Base-by-base conservation (phyloP, 768 basidiomycete genomes). In the Cyclocybe aegerita region DNA sequence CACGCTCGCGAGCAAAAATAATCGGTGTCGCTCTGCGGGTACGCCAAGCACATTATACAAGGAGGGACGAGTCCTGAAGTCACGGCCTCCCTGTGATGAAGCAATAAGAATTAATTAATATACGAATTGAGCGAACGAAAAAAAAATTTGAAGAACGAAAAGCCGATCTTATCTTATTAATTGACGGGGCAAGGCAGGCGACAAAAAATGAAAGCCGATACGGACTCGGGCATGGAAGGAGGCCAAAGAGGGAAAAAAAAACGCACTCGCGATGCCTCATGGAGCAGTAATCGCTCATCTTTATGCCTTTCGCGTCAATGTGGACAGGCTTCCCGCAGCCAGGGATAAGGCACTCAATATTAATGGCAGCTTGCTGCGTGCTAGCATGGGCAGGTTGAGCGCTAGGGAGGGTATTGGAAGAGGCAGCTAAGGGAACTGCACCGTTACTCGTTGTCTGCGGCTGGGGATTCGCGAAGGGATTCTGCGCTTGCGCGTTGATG, bases 11-110 rank as follows among this genome's bases (percentile, higher is more conserved):
- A 73, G 57, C 85, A 86, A 62, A 86, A 86, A 62, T 85, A 83
- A 67, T 86, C 83, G 4, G 62, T 69, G 35, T 73, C 73, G 49
- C 78, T 76, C 62, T 86, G 84, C 15, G 85, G 85, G 52, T 78
- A 68, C 37, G 67, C 70, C 58, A 82, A 65, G 58, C 85, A 87
- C 81, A 86, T 80, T 58, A 87, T 84, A 55, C 85, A 86, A 8
- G 79, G 74, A 10, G 70, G 60, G 32, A 69, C 77, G 32, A 83
- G 56, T 29, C 83, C 80, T 12, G 73, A 65, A 11, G 62, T 65
- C 9, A 85, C 82, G 0, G 82, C 83, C 59, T 86, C 81, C 65
- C 85, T 86, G 52, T 43, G 35, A 47, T 34, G 7, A 57, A n/a
- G n/a, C 37, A 35, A 31, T 31, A 47, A 9, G 43, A 15, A 43